Evolutionary conservation across 768 basidiomycete species (phyloP).

Genomic region (Imleria badia): DNA sequence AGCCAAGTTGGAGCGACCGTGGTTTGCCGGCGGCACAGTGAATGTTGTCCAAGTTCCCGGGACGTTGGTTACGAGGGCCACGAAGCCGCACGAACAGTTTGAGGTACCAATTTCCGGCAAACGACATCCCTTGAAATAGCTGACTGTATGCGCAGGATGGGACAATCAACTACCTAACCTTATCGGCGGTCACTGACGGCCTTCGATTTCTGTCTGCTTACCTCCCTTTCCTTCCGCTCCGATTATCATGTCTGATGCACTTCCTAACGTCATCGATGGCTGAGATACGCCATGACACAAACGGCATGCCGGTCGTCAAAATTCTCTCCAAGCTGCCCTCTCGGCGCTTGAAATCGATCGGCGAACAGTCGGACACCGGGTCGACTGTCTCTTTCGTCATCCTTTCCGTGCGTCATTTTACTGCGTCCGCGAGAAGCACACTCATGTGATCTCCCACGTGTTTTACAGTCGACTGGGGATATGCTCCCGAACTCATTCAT

Average conservation of each 20-base stretch:
- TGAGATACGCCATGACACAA: constrained; percentile 58
- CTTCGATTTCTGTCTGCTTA: constrained; percentile 76
- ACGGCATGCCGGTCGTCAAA: constrained; percentile 58
- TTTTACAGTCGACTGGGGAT: constrained; percentile 56
- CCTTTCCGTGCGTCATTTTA: constrained; percentile 49
- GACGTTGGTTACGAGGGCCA: constrained; percentile 57
- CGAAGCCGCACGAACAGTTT: constrained; percentile 67
- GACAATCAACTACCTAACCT: constrained; percentile 76
- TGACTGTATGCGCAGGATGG: constrained; percentile 57
- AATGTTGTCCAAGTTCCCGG: constrained; percentile 85
- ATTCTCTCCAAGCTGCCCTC: constrained; percentile 66
- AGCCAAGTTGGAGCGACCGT: constrained; percentile 60
- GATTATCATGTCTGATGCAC: constrained; percentile 67
- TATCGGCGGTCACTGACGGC: constrained; percentile 79
- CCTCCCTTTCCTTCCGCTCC: constrained; percentile 74
- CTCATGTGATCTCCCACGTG: background rate
- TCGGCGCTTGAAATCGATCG: constrained; percentile 51
- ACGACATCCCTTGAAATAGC: background rate
- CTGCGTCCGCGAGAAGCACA: background rate
- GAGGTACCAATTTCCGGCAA: constrained; percentile 50
- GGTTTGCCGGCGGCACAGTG: constrained; percentile 85
- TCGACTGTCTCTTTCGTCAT: constrained; percentile 64
- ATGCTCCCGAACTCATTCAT: constrained; percentile 73
- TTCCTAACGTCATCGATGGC: constrained; percentile 58
- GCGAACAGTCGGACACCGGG: constrained; percentile 66